Conservation (phyloP, 2,329 filamentous ascomycete genomes). For the Exophiala lecanii-corni region DNA sequence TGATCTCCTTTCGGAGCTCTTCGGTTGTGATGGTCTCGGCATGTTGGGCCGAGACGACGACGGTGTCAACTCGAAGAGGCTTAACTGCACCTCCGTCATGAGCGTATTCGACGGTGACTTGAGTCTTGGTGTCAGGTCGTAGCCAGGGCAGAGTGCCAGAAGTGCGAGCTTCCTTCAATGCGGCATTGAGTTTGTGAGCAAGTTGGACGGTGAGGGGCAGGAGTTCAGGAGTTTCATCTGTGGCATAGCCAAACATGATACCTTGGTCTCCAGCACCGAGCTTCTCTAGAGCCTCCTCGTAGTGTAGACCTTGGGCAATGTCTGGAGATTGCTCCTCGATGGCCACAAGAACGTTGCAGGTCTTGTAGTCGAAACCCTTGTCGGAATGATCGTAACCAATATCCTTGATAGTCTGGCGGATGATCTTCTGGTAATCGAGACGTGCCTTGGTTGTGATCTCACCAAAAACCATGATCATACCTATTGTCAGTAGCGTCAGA, state of each 20-base stretch:
- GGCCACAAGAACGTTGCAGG: constrained; percentile 94
- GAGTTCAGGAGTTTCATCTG: constrained; percentile 96
- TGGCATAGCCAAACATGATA: constrained; percentile 99
- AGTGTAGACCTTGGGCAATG: constrained; percentile 98
- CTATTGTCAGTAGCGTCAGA: constrained; percentile 27
- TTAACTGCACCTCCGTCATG: constrained; percentile 92
- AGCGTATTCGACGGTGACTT: constrained; percentile 98
- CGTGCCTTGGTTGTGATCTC: constrained; percentile 97
- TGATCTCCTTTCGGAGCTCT: constrained; percentile 87
- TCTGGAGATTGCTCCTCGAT: constrained; percentile 99
- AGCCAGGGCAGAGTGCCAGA: constrained; percentile 89
- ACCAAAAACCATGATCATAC: constrained; percentile 96
- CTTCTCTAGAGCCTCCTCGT: constrained; percentile 94
- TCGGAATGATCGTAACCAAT: constrained; percentile 96
- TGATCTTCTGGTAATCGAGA: constrained; percentile 97
- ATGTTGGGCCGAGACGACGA: constrained; percentile 96
- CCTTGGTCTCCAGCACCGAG: constrained; percentile 98
- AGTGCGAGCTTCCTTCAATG: constrained; percentile 84
- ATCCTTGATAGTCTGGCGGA: constrained; percentile 92
- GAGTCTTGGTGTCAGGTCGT: constrained; percentile 98
- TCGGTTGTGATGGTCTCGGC: constrained; percentile 82
- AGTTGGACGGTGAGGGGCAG: constrained; percentile 91
- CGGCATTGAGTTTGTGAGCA: constrained; percentile 94
- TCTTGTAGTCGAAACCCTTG: constrained; percentile 99
- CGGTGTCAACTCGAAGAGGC: constrained; percentile 87